These are phyloP conservation scores for Holtermannia corniformis DNA, from an alignment of 768 basidiomycete genomes.

Conservation along the genomic window DNA sequence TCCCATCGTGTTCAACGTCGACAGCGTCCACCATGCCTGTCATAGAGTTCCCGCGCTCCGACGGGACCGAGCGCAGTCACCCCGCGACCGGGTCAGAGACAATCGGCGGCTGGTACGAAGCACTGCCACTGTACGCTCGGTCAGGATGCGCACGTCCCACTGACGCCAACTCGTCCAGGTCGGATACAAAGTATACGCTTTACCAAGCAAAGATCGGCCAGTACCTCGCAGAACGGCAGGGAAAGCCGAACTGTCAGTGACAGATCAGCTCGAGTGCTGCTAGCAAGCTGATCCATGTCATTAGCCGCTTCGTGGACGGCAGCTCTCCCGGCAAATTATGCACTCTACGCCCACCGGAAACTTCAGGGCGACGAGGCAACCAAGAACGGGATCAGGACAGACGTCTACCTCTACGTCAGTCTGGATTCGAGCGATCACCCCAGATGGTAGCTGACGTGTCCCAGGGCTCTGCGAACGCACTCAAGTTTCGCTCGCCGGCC, in stretches of 20 bases:
- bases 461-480: slow-evolving; percentile 16
- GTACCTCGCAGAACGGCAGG: slow-evolving; percentile 7
- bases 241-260: slow-evolving; percentile 1
- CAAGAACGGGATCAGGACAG: slow-evolving; percentile 5
- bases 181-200: slow-evolving; percentile 14
- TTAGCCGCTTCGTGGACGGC: slow-evolving; percentile 8
- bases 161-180: background rate
- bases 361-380: slow-evolving; percentile 8
- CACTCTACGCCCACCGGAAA: slow-evolving; percentile 25
- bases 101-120: too few species aligned
- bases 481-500: slow-evolving; percentile 26
- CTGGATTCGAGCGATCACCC: background rate
- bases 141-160: too few species aligned
- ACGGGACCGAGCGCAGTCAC: too few species aligned
- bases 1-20: too few species aligned
- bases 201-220: slow-evolving; percentile 24
- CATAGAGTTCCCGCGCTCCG: too few species aligned
- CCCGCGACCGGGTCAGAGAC: too few species aligned
- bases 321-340: slow-evolving; percentile 25
- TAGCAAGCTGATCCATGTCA: background rate
- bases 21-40: too few species aligned
- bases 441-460: background rate
- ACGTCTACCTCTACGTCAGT: slow-evolving; percentile 30
- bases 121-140: too few species aligned
- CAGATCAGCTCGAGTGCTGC: background rate